Percentiles rank a stretch among this genome's conserved stretches.
These are phyloP conservation scores for Xylariaceae sp. DNA, from an alignment of 2,329 filamentous ascomycete genomes.

Conservation along the genomic window DNA sequence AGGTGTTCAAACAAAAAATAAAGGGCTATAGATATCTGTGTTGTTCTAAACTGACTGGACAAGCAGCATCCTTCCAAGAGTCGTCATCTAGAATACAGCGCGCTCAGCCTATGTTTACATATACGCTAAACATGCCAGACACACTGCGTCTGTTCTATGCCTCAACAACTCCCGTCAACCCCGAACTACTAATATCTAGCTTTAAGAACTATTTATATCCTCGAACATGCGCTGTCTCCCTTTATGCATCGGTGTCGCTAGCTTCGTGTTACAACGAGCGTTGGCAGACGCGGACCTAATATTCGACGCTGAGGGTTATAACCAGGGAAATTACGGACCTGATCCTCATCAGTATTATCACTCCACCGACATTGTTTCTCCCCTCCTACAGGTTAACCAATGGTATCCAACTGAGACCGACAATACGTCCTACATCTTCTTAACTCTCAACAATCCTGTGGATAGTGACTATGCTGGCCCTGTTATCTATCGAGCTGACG, in stretches of 20 bases:
- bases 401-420: slow-evolving; percentile 38
- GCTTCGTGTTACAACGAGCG: slow-evolving; percentile 26
- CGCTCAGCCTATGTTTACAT: background rate
- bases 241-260: slow-evolving; percentile 48
- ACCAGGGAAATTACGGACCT: slow-evolving; percentile 34
- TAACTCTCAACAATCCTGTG: slow-evolving; percentile 33
- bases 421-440: slow-evolving; percentile 42
- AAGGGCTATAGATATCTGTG: no score
- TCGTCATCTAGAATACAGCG: no score
- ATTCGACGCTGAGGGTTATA: slow-evolving; percentile 38
- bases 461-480: slow-evolving; percentile 38
- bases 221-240: slow-evolving; percentile 34
- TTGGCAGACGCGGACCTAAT: slow-evolving; percentile 37
- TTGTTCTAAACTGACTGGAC: no score
- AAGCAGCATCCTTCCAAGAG: no score
- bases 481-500: slow-evolving; percentile 44
- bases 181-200: background rate
- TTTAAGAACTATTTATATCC: background rate
- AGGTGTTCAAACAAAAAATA: no score
- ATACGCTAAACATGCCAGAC: background rate
- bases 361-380: slow-evolving; percentile 42
- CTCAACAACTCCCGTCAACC: background rate
- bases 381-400: slow-evolving; percentile 43
- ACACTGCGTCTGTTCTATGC: background rate
- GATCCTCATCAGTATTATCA: slow-evolving; percentile 43